These are phyloP conservation scores for Vishniacozyma victoriae DNA, from an alignment of 768 basidiomycete species.

Conservation along the genomic window DNA sequence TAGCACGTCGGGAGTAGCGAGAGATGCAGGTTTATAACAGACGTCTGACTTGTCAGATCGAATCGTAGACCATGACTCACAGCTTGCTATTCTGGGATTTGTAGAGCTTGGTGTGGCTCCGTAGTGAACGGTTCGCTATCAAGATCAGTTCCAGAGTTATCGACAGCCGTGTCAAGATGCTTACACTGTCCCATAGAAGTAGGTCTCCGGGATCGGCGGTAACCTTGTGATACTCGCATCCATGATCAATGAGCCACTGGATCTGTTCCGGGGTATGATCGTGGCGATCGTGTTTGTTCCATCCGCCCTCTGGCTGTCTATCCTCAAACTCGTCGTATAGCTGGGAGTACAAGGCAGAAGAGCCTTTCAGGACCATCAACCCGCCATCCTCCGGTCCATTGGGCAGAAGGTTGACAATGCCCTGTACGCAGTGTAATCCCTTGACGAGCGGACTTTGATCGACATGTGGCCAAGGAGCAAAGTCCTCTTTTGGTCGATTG, in stretches of 20 bases:
- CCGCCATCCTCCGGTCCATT: conserved; percentile 40
- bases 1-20: conserved; percentile 14
- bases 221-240: conserved; percentile 41
- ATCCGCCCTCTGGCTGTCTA: conserved; percentile 23
- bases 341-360: conserved; percentile 12
- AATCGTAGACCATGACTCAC: conserved; percentile 5
- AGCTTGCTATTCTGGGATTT: conserved; percentile 29
- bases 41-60: conserved; percentile 9
- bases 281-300: conserved; percentile 23
- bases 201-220: conserved; percentile 39
- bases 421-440: conserved; percentile 23
- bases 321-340: conserved; percentile 26
- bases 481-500: not conserved
- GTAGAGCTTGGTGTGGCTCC: conserved; percentile 22
- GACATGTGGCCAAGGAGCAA: not conserved
- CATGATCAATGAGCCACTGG: conserved; percentile 38
- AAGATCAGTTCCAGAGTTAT: not conserved
- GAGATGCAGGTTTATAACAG: conserved; percentile 25
- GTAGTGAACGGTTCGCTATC: conserved; percentile 26
- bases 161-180: not conserved
- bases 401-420: conserved; percentile 21
- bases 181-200: conserved; percentile 39
- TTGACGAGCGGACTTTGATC: conserved; percentile 14
- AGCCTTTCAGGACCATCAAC: conserved; percentile 27
- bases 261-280: conserved; percentile 25